Percentiles rank a stretch among this genome's conserved stretches.
Conservation (phyloP, 148 eudicot species). For the Vaccinium myrtillus region DNA sequence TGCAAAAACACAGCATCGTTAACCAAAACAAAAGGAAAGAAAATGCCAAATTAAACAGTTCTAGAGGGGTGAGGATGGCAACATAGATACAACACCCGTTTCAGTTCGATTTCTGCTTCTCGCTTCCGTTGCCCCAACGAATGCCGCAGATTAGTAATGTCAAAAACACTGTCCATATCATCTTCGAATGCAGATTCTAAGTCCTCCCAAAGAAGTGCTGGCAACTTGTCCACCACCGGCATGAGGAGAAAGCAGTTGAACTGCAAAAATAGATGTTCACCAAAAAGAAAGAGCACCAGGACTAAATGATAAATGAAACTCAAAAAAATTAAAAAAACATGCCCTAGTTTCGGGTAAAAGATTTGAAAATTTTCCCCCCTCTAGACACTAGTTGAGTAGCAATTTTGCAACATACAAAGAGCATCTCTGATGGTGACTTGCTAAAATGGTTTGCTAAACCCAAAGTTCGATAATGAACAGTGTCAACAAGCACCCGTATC, state of each 20-base stretch:
- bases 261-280: slow-evolving; percentile 34
- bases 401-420: background rate
- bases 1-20: slow-evolving; percentile 31
- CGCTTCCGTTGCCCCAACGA: slow-evolving; percentile 66
- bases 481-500: background rate
- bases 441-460: background rate
- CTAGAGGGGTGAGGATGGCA: background rate
- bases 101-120: slow-evolving; percentile 77
- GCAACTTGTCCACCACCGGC: slow-evolving; percentile 97
- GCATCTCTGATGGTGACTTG: background rate
- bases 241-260: slow-evolving; percentile 95
- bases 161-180: slow-evolving; percentile 70
- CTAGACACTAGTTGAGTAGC: background rate
- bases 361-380: background rate
- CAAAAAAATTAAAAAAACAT: background rate
- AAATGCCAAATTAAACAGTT: background rate
- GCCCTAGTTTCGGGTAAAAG: background rate
- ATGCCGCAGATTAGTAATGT: slow-evolving; percentile 59
- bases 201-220: slow-evolving; percentile 84
- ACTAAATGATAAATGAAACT: background rate
- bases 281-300: slow-evolving; percentile 3
- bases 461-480: background rate
- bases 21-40: background rate
- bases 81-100: slow-evolving; percentile 44
- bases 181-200: slow-evolving; percentile 74